These are phyloP conservation scores for Pleurotus eryngii DNA, from an alignment of 768 basidiomycete species.

Conservation along the genomic window DNA sequence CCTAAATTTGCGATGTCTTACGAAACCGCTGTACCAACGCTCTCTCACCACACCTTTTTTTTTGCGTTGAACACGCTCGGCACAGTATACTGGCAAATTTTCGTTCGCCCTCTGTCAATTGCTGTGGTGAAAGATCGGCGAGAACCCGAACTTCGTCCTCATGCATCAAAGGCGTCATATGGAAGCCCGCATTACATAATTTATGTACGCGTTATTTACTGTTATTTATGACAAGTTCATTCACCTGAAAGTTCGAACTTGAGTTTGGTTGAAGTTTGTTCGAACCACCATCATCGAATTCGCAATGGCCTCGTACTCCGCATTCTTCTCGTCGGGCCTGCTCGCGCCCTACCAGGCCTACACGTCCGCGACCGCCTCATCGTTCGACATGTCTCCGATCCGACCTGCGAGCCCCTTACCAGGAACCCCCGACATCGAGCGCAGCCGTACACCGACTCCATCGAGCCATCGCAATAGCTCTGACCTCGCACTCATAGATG, in stretches of 20 bases:
- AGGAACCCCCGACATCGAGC: conserved; percentile 25
- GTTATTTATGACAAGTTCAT: background rate
- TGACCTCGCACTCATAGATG: conserved; percentile 19
- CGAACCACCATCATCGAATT: conserved; percentile 3
- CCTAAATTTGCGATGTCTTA: too few species aligned
- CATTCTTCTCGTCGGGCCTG: conserved; percentile 70
- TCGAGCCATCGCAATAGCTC: conserved; percentile 12
- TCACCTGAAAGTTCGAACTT: background rate
- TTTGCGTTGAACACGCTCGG: too few species aligned
- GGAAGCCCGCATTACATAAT: background rate
- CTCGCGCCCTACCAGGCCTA: conserved; percentile 43
- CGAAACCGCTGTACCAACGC: too few species aligned
- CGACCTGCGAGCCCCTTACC: conserved; percentile 13
- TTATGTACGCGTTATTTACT: conserved; percentile 8
- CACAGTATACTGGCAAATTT: too few species aligned
- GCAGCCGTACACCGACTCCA: conserved; percentile 32
- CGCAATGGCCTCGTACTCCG: conserved; percentile 48
- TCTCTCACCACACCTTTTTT: too few species aligned
- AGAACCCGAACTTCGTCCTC: too few species aligned
- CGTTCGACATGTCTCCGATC: conserved; percentile 18
- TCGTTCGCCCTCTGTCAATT: too few species aligned
- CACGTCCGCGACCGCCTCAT: conserved; percentile 9
- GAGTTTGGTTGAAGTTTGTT: background rate
- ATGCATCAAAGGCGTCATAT: too few species aligned
- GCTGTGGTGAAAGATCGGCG: too few species aligned